Evolutionary conservation across 305 asterid species (phyloP), one percentile per base, ranked within the genome.

Genomic region (Petunia hybrid): DNA sequence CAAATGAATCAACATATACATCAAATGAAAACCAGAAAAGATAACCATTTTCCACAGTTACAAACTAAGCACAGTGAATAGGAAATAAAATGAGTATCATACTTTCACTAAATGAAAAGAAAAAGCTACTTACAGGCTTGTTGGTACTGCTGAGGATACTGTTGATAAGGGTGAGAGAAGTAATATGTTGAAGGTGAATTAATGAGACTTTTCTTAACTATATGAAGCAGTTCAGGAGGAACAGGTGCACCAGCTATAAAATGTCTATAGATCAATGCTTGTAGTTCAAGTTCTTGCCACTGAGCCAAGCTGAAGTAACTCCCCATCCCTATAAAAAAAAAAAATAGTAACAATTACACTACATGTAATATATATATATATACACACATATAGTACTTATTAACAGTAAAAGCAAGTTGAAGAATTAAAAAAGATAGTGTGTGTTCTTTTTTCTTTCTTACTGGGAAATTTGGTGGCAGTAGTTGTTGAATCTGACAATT

Each of bases 221-320:
- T 90, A 84, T 89, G 90, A 5, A 95, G 91, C 13, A 95, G 91
- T 45, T 93, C 93, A 38, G 85, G 80, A 8, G 99, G 98, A 82
- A 95, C 89, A 81, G 92, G 85, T 39, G 97, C 92, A 56, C 98
- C 99, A 81, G 93, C 92, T 13, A 88, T 84, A 92, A 95, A 91
- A 74, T 95, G 95, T 79, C 97, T 87, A 83, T 81, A 93, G 75
- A 95, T 95, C 91, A 92, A 82, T 39, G 97, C 97, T 86, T 95
- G 98, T 7, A 95, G 87, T 81, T 95, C 95, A 77, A 95, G 97
- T 66, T 95, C 99, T 86, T 95, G 97, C 98, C 98, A 93, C 78
- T 95, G 99, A 1, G 87, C 86, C 88, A 85, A 80, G 90, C 97
- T 95, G 87, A 95, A 93, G 82, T 88, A 88, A 87, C n/a, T n/a